Evolutionary conservation across 225 moss, liverwort and hornwort species (phyloP).

Genomic region (Polytrichum commune): DNA sequence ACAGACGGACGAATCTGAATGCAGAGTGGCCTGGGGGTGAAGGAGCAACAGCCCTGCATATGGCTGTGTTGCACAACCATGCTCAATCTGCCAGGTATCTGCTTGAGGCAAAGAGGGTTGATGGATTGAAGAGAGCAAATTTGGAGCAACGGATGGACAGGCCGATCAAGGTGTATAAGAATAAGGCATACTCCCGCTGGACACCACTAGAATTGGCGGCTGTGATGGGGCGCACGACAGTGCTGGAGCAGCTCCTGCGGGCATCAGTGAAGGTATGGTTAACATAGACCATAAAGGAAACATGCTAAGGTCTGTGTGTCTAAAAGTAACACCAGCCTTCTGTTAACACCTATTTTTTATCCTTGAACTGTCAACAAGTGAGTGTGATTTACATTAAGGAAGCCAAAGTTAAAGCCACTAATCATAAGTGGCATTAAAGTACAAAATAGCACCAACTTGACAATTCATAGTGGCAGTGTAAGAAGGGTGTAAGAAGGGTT

Average conservation of each 20-base stretch:
- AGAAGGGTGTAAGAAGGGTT: too few species aligned
- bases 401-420: too few species aligned
- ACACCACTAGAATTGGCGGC: constrained; percentile 25
- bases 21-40: constrained; percentile 17
- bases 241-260: background rate
- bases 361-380: too few species aligned
- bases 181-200: constrained; percentile 9
- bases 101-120: constrained; percentile 6
- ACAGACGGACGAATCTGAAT: constrained; percentile 26
- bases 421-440: too few species aligned
- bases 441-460: too few species aligned
- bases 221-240: constrained; percentile 21
- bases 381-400: too few species aligned
- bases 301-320: too few species aligned
- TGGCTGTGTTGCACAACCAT: constrained; percentile 28
- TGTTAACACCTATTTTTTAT: too few species aligned
- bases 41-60: constrained; percentile 27
- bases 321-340: too few species aligned
- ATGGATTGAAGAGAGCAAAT: background rate
- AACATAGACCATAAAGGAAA: too few species aligned
- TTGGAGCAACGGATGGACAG: constrained; percentile 14
- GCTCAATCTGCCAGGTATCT: constrained; percentile 9
- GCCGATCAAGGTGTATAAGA: constrained; percentile 16
- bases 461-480: too few species aligned
- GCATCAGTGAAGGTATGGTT: background rate